Base-by-base conservation (phyloP, 108 stramenopile genomes). In the Skeletonema tropicum region DNA sequence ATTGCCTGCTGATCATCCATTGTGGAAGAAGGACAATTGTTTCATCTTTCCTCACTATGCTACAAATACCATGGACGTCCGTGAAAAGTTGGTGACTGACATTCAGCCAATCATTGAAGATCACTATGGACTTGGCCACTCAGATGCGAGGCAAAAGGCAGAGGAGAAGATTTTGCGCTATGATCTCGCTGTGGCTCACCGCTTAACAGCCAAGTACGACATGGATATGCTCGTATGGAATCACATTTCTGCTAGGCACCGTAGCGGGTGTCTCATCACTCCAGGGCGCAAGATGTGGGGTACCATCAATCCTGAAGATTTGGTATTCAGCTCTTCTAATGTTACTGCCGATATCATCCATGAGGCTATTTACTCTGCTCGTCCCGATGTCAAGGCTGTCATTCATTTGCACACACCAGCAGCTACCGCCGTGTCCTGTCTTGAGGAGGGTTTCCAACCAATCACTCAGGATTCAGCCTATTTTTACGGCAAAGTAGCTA, bases 181-280 rank as follows among this genome's bases (percentile, higher is more conserved):
- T 64, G 84, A 85, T 57, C 64, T 85, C 33, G 79, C 84, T 9
- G 64, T 80, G 14, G 86, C 86, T 6, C 79, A 88, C 61, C 74
- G 80, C 31, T 52, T 88, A 11, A 86, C 86, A 19, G 61, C 68
- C 48, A 70, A 90, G 71, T 88, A 77, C 64, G 83, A 76, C 9
- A 79, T 90, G 87, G 89, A 90, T 61, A 75, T 76, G 80, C 80
- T 90, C 19, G 89, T 90, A 7, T 90, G 89, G 89, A 90, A 90
- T 55, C 89, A 90, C 67, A 86, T 90, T 52, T 90, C 89, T 9
- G 89, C 75, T 10, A 72, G 73, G 2, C 73, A 83, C 55, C 72
- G 70, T 1, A 57, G 52, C 49, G 89, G 89, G 2, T 84, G 74
- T 36, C 67, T 90, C 21, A 87, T 90, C 21, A 90, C 89, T 32